A percentile compares a stretch with the other conserved stretches of the same genome.
Evolutionary conservation across 2,329 filamentous ascomycete genomes (phyloP).

Genomic region (Penicillium sp.): DNA sequence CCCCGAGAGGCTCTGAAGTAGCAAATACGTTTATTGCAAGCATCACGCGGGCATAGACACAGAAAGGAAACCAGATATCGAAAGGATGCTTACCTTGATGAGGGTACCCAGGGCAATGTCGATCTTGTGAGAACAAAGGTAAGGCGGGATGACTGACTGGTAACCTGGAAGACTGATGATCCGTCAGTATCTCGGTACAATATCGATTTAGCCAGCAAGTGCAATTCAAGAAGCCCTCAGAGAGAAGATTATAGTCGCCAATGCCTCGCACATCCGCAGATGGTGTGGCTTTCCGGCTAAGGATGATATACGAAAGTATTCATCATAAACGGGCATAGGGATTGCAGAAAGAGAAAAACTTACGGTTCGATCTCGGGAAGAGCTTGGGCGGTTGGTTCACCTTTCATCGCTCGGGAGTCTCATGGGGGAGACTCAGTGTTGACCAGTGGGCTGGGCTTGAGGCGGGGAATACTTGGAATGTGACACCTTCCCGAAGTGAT

Average conservation of each 20-base stretch:
- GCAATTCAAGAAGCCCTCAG: conserved; percentile 27
- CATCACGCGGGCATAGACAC: conserved; percentile 71
- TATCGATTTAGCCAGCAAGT: neutral
- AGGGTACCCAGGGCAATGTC: neutral
- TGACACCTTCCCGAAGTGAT: neutral
- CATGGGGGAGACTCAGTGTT: neutral
- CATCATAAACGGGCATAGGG: conserved; percentile 63
- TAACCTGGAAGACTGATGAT: neutral
- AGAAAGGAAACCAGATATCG: neutral
- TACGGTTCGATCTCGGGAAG: neutral
- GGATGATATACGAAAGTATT: conserved; percentile 91
- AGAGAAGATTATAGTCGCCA: conserved; percentile 51
- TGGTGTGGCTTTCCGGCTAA: conserved; percentile 72
- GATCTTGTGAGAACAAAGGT: neutral
- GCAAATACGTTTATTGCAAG: conserved; percentile 97
- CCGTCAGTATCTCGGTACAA: neutral
- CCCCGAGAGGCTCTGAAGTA: conserved; percentile 97
- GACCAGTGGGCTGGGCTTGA: neutral
- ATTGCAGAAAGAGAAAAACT: conserved; percentile 11
- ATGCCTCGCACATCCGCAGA: conserved; percentile 41
- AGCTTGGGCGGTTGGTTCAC: no score
- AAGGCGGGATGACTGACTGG: neutral
- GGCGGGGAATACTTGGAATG: neutral
- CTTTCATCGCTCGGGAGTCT: neutral
- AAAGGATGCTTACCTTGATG: neutral